Evolutionary conservation across 331 rosid genomes (phyloP), one percentile per base, ranked within the genome.

Genomic region (Cydonia oblonga): DNA sequence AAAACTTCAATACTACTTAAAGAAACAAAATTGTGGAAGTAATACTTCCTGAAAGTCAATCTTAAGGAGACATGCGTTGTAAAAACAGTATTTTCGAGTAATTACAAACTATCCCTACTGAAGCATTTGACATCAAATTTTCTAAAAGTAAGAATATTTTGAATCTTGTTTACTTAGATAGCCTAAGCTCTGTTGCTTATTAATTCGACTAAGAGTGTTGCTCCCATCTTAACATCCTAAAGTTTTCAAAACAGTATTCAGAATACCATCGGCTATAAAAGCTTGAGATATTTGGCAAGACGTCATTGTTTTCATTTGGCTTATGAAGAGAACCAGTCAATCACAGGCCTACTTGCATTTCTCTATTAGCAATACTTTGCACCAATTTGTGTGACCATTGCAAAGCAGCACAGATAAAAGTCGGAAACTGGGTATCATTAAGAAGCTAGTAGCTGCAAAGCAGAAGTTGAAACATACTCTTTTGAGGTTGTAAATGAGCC

Each of bases 401-500:
- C 52, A 44, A 44, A 44, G 52, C 52, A 4, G 52, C 19, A 0
- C 52, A 20, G 25, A 53, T 7, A 53, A 6, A 38, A 24, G 46
- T 30, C 2, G 9, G 49, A 58, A 24, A 54, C 58, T 8, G 6
- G 1, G 25, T 54, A 46, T 46, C 9, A 16, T 15, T 54, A 53
- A 56, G 24, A 32, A 15, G 33, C 65, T 54, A 38, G 58, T 6
- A 56, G 32, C 38, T 54, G 32, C 32, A 9, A 54, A 32, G 23
- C 65, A 30, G 32, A 20, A 30, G 9, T 0, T 46, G 80, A 28
- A 78, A 59, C 66, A 75, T 86, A 93, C 98, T 82, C 97, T 89
- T 85, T 91, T 93, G 70, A 91, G 98, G 70, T 89, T 91, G 90
- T 87, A 91, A 84, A 91, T 64, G 26, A 84, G 90, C 80, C 96